phyloP scores from a whole-genome alignment of 306 rosid species.

The Senna siamea region DNA sequence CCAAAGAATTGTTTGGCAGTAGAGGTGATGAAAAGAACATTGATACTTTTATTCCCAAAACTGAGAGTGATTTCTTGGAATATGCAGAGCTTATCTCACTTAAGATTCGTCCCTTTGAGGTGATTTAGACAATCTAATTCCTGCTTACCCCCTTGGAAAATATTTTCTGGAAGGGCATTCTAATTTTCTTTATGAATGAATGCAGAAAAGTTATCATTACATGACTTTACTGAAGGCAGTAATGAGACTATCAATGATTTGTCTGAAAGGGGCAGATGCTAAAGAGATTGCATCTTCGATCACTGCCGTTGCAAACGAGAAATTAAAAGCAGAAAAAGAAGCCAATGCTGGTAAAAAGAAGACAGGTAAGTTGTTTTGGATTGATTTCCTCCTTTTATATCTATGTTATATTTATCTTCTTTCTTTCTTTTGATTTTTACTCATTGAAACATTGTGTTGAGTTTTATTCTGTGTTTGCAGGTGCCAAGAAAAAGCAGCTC shows the following conservation, averaged over 20 bases:
- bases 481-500: constrained; percentile 87
- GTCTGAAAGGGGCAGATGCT: constrained; percentile 91
- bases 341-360: constrained; percentile 91
- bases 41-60: constrained; percentile 87
- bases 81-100: constrained; percentile 85
- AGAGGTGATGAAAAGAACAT: constrained; percentile 69
- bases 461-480: constrained; percentile 45
- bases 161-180: constrained; percentile 18
- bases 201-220: constrained; percentile 91
- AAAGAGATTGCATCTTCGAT: constrained; percentile 89
- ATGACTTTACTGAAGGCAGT: constrained; percentile 72
- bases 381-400: not conserved
- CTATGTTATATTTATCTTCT: not conserved
- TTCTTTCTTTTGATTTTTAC: not conserved
- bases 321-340: constrained; percentile 90
- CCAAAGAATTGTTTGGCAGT: constrained; percentile 76
- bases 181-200: constrained; percentile 29
- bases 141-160: not conserved
- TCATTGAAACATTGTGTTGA: not conserved
- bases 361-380: constrained; percentile 52
- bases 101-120: constrained; percentile 76
- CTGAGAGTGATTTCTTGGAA: constrained; percentile 86
- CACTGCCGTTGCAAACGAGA: constrained; percentile 91
- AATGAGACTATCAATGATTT: constrained; percentile 79
- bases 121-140: constrained; percentile 30